These are phyloP conservation scores for Microstegium vimineum DNA, from an alignment of 176 grass and related monocot genomes.

Conservation along the genomic window DNA sequence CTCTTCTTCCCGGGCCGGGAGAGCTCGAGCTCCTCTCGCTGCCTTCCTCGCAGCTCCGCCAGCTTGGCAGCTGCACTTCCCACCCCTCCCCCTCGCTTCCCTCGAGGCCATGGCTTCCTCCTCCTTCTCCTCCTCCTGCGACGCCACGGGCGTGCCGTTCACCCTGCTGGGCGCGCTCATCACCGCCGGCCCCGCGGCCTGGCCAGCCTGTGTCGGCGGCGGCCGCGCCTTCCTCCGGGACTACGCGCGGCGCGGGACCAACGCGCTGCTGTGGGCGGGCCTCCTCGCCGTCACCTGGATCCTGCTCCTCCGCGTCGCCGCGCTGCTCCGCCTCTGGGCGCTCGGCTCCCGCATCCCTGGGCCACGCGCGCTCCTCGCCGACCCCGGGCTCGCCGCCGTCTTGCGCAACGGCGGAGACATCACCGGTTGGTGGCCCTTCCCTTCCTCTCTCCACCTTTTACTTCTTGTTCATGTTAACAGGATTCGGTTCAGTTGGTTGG, in stretches of 20 bases:
- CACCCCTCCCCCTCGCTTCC: neutral
- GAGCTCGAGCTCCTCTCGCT: conserved; percentile 8
- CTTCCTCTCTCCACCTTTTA: neutral
- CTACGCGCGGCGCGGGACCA: conserved; percentile 69
- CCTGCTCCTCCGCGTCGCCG: conserved; percentile 41
- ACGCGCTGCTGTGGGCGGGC: conserved; percentile 72
- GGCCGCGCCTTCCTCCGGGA: conserved; percentile 57
- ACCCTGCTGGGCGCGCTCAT: conserved; percentile 76
- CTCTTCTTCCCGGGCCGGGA: neutral
- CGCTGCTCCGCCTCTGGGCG: conserved; percentile 60
- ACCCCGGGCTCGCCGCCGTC: conserved; percentile 29
- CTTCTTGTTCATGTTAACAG: neutral
- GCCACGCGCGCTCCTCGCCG: conserved; percentile 35
- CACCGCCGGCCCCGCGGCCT: conserved; percentile 22
- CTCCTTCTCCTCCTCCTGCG: conserved; percentile 26
- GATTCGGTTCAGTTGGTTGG: neutral
- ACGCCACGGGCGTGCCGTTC: conserved; percentile 41
- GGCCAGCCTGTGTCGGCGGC: conserved; percentile 36
- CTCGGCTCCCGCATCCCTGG: conserved; percentile 68
- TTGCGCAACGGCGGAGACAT: conserved; percentile 55
- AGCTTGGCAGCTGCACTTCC: neutral
- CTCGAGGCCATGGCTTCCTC: conserved; percentile 16
- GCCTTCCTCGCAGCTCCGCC: neutral
- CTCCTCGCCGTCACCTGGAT: conserved; percentile 55
- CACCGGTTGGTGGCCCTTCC: conserved; percentile 45